Base-by-base conservation (phyloP, 2,329 filamentous ascomycete species). In the Pseudocercospora fuligena region DNA sequence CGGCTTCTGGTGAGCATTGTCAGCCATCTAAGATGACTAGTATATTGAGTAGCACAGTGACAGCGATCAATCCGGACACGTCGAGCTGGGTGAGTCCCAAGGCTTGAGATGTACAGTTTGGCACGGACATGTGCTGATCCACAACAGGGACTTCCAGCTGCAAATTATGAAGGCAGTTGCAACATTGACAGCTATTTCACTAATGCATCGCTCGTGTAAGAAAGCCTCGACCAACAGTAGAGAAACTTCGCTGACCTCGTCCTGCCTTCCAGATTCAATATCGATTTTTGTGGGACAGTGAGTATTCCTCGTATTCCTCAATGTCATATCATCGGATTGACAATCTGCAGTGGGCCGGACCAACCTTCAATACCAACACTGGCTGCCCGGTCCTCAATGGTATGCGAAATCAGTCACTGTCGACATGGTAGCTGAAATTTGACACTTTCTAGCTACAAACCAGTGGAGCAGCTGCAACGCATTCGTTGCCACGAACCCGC, bases 1-100 rank as follows among this genome's bases (percentile, higher is more conserved):
- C 92, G 0, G 79, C 80, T 4, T 59, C 67, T 40, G 29, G 56
- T 58, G 31, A 40, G 56, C 5, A 58, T 57, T 29, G 11, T 23
- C 56, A 27, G 5, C n/a, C 29, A 7, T 19, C 19, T 8, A 25
- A 11, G 75, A 76, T 72, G 84, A 29, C 16, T 9, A 25, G 5
- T 53, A 11, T 11, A 40, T 25, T 91, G 70, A 75, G 79, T 65
- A 70, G 64, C 69, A 70, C 53, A 73, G 47, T 69, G 21, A 60
- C 79, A 1, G 78, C 81, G n/a, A 85, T 84, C n/a, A 82, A 73
- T 1, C 90, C 90, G 0, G 82, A 90, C 70, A 88, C 90, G 0
- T 85, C 82, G 56, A 80, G 79, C 5, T 92, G 61, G 88, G 40
- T 43, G 12, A 43, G 40, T 43, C n/a, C 40, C 3, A 16, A 43